Percentiles rank a stretch among this genome's conserved stretches.
Evolutionary conservation across 352 stramenopile species (phyloP).

Genomic region (Thalassiosira exigua): DNA sequence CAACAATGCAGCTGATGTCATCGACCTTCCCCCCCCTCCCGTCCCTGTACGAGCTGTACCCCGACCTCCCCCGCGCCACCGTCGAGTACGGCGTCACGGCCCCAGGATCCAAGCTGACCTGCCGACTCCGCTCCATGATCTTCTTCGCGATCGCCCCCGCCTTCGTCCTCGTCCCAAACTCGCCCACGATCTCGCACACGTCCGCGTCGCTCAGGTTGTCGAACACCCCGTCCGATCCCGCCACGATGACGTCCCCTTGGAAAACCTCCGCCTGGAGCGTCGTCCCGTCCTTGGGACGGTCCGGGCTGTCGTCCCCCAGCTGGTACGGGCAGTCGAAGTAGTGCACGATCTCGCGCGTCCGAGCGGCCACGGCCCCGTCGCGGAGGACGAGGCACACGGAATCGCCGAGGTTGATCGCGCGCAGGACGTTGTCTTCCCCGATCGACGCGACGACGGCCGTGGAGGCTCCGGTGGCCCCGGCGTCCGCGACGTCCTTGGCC

Average conservation of each 20-base stretch:
- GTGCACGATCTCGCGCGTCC: slow-evolving; percentile 91
- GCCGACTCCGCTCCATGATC: slow-evolving; percentile 69
- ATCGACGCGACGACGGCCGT: slow-evolving; percentile 84
- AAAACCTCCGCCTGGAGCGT: slow-evolving; percentile 88
- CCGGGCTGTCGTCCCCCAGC: slow-evolving; percentile 89
- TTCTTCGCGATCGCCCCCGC: slow-evolving; percentile 63
- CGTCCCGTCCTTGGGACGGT: slow-evolving; percentile 91
- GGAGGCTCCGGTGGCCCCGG: slow-evolving; percentile 70
- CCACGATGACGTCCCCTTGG: slow-evolving; percentile 91
- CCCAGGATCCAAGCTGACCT: slow-evolving; percentile 70
- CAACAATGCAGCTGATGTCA: slow-evolving; percentile 83
- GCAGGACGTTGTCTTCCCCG: slow-evolving; percentile 80
- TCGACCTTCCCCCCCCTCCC: slow-evolving; percentile 83
- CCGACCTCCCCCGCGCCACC: slow-evolving; percentile 63
- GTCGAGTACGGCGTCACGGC: slow-evolving; percentile 78
- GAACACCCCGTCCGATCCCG: slow-evolving; percentile 95
- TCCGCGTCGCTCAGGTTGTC: slow-evolving; percentile 93
- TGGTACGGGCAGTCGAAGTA: slow-evolving; percentile 98
- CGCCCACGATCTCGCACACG: slow-evolving; percentile 74
- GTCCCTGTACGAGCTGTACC: slow-evolving; percentile 67
- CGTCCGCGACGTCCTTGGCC: slow-evolving; percentile 69
- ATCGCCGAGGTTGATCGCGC: slow-evolving; percentile 92
- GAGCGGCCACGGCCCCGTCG: slow-evolving; percentile 88
- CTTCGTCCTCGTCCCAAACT: slow-evolving; percentile 30
- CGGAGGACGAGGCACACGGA: slow-evolving; percentile 93